Percentiles rank a stretch among this genome's conserved stretches.
phyloP scores from a whole-genome alignment of 1,284 basidiomycete genomes.

The Mycena citricolor region DNA sequence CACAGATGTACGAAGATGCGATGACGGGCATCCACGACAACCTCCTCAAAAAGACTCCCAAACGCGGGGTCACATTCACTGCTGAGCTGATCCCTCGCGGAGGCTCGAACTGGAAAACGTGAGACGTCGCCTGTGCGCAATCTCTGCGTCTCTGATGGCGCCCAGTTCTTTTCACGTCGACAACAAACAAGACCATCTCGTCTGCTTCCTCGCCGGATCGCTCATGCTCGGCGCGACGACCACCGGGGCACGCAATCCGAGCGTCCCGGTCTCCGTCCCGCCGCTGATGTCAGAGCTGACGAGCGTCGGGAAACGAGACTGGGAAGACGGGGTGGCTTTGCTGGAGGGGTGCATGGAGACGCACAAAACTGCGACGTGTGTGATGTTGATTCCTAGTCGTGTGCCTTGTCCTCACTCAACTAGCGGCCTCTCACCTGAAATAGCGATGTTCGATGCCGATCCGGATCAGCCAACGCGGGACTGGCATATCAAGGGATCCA shows the following conservation, averaged over 20 bases:
- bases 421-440: slow-evolving; percentile 82
- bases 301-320: slow-evolving; percentile 67
- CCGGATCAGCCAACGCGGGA: slow-evolving; percentile 48
- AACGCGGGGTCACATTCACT: slow-evolving; percentile 71
- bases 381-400: slow-evolving; percentile 12
- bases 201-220: slow-evolving; percentile 92
- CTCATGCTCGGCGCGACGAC: slow-evolving; percentile 88
- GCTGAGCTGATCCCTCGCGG: slow-evolving; percentile 74
- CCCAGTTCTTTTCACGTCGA: slow-evolving; percentile 66
- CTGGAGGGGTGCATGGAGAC: slow-evolving; percentile 88
- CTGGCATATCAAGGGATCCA: slow-evolving; percentile 86
- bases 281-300: slow-evolving; percentile 59
- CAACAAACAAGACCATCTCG: slow-evolving; percentile 94
- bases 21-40: slow-evolving; percentile 80
- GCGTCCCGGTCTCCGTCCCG: slow-evolving; percentile 47
- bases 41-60: slow-evolving; percentile 66
- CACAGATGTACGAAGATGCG: slow-evolving; percentile 83
- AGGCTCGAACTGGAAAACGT: slow-evolving; percentile 48
- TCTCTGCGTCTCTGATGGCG: slow-evolving; percentile 2
- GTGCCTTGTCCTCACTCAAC: not conserved
- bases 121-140: slow-evolving; percentile 26
- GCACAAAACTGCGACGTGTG: slow-evolving; percentile 82
- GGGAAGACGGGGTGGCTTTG: slow-evolving; percentile 79
- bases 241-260: slow-evolving; percentile 47
- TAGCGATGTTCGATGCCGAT: slow-evolving; percentile 61